Evolutionary conservation across 1,139 yeast genomes (phyloP), one percentile per base, ranked within the genome.

Genomic region (Candida tunisiensis): DNA sequence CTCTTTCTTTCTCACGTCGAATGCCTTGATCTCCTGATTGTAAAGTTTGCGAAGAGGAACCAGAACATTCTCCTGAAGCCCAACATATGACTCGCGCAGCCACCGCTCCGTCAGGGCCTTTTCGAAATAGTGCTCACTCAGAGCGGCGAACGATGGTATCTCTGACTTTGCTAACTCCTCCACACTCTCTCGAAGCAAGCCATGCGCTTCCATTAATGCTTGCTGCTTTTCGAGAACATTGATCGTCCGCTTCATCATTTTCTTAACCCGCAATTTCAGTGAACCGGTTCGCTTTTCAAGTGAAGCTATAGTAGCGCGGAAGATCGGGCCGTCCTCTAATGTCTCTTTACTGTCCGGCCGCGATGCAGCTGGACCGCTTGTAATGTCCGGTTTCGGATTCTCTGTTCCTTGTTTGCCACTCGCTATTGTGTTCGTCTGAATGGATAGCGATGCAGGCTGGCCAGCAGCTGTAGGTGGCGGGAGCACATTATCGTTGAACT

Each of bases 251-350:
- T 59, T 58, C 25, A 60, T 42, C 6, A 59, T 40, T 33, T 45
- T 44, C 36, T 57, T 59, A 23, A 65, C 53, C 6, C 58, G 51
- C 24, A 56, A 56, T 32, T 65, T 62, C 34, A 73, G 53, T 12
- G 49, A 46, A 0, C 69, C 65, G 1, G 75, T 54, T 26, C 57
- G 54, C 14, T 57, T 54, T 44, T 78, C 91, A 40, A 70, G 63
- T 6, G 55, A 55, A 8, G 56, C 52, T 12, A 78, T 48, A 0
- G 69, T 53, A 19, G 66, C 69, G 27, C 91, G 55, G 42, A 78
- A 77, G 25, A 69, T 63, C 1, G 92, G 92, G 0, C 91, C 91
- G 42, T 78, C 92, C 32, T 71, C 77, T 2, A 55, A n/a, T n/a
- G n/a, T n/a, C n/a, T n/a, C n/a, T n/a, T n/a, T n/a, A n/a, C n/a